phyloP scores from a whole-genome alignment of 352 stramenopile species.

The Globisporangium emineosum region DNA sequence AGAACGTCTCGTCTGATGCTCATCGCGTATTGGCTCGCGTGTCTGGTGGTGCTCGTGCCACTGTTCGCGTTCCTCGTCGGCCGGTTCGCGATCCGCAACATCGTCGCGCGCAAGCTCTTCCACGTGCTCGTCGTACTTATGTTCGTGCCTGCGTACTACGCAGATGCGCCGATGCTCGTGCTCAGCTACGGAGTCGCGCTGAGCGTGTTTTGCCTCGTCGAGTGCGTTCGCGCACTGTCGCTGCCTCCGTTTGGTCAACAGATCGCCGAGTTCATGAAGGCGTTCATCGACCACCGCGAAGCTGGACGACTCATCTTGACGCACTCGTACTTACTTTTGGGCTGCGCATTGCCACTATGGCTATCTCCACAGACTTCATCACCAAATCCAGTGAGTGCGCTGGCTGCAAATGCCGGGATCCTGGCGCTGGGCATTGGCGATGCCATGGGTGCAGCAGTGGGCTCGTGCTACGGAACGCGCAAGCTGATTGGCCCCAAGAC shows the following conservation, averaged over 20 bases:
- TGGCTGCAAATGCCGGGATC: slow-evolving; percentile 65
- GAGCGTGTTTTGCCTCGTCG: slow-evolving; percentile 61
- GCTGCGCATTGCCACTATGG: slow-evolving; percentile 74
- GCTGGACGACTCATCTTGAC: slow-evolving; percentile 65
- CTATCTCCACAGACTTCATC: slow-evolving; percentile 20
- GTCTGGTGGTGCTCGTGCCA: slow-evolving; percentile 53
- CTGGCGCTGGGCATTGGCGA: slow-evolving; percentile 70
- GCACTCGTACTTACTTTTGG: slow-evolving; percentile 76
- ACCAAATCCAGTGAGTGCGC: not conserved
- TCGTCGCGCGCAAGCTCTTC: slow-evolving; percentile 79
- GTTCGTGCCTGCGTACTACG: slow-evolving; percentile 64
- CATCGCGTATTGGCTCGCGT: slow-evolving; percentile 53
- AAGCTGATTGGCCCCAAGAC: slow-evolving; percentile 68
- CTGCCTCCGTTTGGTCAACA: slow-evolving; percentile 48
- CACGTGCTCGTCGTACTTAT: slow-evolving; percentile 77
- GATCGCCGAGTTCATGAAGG: slow-evolving; percentile 60
- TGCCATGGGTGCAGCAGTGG: slow-evolving; percentile 68
- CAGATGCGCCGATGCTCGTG: slow-evolving; percentile 52
- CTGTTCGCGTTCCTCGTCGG: slow-evolving; percentile 40
- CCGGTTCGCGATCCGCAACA: slow-evolving; percentile 46
- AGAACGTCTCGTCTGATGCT: slow-evolving; percentile 29
- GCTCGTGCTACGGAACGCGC: slow-evolving; percentile 43
- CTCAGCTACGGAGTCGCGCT: slow-evolving; percentile 81
- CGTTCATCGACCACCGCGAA: slow-evolving; percentile 78
- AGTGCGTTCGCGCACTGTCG: slow-evolving; percentile 62